Evolutionary conservation across 257 asterid genomes (phyloP), one percentile per base, ranked within the genome.

Genomic region (Galeopsis tetrahit): DNA sequence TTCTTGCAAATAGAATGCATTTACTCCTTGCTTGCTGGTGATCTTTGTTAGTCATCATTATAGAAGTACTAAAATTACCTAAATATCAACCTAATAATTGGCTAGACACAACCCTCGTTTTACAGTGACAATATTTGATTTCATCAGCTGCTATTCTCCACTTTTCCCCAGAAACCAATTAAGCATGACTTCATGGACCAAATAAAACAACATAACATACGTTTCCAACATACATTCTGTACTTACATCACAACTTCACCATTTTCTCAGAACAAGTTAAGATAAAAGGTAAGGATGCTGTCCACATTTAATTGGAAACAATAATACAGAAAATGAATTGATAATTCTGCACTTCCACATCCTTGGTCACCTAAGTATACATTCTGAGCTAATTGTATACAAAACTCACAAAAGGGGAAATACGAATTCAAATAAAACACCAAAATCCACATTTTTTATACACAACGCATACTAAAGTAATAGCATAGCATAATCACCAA

Each of bases 341-440:
- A 53, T 31, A 52, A 64, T 55, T 65, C 39, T 56, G 43, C 66
- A 53, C 31, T 53, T 15, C 28, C 61, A 66, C 32, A 43, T 42
- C 66, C 51, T 31, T 14, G 10, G 31, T 67, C 13, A 36, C 15
- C 66, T 17, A 55, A 43, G 35, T 42, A 14, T 7, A 17, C 63
- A 69, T 14, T 28, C 28, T 42, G n/a, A 31, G 67, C 67, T 62
- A 62, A 77, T 40, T 35, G 59, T 36, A 60, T 56, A 10, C 8
- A 70, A 55, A 56, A 64, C 6, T 8, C 10, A 10, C 34, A 28
- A 10, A 70, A 21, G 31, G 14, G 21, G 35, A 63, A 53, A 43
- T 52, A 44, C n/a, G 70, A 63, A 21, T 52, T 61, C 70, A 31
- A 57, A 72, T 34, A 21, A 21, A 61, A 62, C 51, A 15, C 52